Conservation (phyloP, 306 rosid species). For the Morella rubra region DNA sequence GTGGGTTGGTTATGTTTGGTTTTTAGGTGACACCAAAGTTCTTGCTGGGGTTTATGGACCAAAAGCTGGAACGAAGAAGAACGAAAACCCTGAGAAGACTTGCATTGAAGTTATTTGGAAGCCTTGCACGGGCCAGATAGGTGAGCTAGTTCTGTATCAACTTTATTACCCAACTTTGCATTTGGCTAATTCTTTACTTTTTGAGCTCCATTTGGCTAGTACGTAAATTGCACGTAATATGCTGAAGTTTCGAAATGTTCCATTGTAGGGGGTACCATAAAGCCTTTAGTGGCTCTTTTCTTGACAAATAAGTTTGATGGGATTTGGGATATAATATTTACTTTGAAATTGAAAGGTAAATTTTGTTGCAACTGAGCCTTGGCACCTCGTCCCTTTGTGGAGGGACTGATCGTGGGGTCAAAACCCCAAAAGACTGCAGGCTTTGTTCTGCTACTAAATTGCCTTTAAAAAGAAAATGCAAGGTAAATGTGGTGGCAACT, state of each 20-base stretch:
- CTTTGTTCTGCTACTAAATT: too few species aligned
- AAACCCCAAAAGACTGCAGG: too few species aligned
- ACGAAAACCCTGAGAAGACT: slow-evolving; percentile 87
- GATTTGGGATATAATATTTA: background rate
- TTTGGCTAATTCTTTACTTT: background rate
- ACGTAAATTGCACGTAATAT: background rate
- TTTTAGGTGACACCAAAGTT: slow-evolving; percentile 77
- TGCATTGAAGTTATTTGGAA: slow-evolving; percentile 95
- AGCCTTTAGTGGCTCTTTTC: background rate
- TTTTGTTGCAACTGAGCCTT: too few species aligned
- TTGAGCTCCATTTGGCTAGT: background rate
- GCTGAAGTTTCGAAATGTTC: background rate
- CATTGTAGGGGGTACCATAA: background rate
- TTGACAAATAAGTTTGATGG: background rate
- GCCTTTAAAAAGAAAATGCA: too few species aligned
- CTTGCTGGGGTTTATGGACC: slow-evolving; percentile 87
- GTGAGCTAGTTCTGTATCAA: slow-evolving; percentile 21
- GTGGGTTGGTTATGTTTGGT: background rate
- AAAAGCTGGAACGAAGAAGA: slow-evolving; percentile 84
- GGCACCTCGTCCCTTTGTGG: too few species aligned
- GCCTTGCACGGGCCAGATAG: slow-evolving; percentile 83
- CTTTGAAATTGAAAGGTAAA: background rate
- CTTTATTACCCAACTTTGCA: background rate
- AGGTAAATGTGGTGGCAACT: background rate
- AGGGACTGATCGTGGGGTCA: too few species aligned